Evolutionary conservation across 768 basidiomycete genomes (phyloP), one percentile per base, ranked within the genome.

Genomic region (Tephrocybe rancida): DNA sequence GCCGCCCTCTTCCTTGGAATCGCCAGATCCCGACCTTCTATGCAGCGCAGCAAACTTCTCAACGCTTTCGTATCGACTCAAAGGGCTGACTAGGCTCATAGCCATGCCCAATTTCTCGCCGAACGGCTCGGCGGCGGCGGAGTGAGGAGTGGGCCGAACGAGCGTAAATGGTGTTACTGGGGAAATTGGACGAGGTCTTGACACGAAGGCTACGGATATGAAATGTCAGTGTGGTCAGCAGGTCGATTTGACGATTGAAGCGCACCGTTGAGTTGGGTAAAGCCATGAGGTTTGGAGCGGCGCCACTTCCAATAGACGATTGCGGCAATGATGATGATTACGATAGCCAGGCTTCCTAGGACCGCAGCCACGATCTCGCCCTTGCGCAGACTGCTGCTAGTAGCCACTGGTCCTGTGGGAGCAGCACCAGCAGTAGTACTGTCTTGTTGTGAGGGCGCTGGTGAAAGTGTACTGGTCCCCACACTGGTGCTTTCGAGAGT

Each of bases 21-120:
- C 25, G 10, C 13, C 25, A 32, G 51, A 52, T 37, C 51, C 44
- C 8, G 44, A 52, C 42, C 51, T 25, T 24, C 39, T 53, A 32
- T 53, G 45, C 41, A 47, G 39, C 21, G 3, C 19, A n/a, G 43
- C 9, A 14, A 37, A 5, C 5, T 18, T 9, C 5, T 9, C 35
- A 18, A 9, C n/a, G 16, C 16, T 8, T n/a, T 11, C 35, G 35
- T 9, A 11, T 6, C 11, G 35, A 9, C 5, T 13, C 29, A 30
- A 13, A 30, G 29, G 29, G 7, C 7, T 5, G 5, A 30, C 13
- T 30, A 30, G 13, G 13, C 29, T 13, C 29, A 30, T 30, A 5
- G 29, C 29, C 7, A 30, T 30, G 7, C 7, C 29, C 7, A 5
- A 5, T 30, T 30, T 30, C 29, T 30, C 6, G 13, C 42, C 35